phyloP scores from a whole-genome alignment of 192 early-diverging fungal species.

The Jimgerdemannia flammicorona region DNA sequence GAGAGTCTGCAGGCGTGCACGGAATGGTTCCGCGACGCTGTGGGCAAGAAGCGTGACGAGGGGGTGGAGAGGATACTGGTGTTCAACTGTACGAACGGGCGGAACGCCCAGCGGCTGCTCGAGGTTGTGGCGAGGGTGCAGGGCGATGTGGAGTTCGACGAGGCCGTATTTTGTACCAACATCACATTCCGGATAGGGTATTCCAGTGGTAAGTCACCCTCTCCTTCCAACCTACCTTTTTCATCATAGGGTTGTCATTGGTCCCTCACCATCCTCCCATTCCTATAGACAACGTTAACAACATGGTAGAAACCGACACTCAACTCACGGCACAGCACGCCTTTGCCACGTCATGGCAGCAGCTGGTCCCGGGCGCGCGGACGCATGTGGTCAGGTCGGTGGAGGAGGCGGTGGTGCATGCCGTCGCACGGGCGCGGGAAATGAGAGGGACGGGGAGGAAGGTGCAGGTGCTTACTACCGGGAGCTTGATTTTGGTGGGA shows the following conservation, averaged over 20 bases:
- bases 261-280: background rate
- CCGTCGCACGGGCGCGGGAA: conserved; percentile 50
- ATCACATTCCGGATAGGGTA: conserved; percentile 41
- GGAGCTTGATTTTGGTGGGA: conserved; percentile 91
- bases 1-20: conserved; percentile 75
- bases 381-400: conserved; percentile 41
- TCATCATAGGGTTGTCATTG: background rate
- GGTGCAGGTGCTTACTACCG: conserved; percentile 79
- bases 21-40: conserved; percentile 42
- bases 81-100: conserved; percentile 85
- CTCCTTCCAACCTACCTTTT: conserved; percentile 7
- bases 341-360: conserved; percentile 53
- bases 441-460: conserved; percentile 5
- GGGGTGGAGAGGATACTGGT: conserved; percentile 57
- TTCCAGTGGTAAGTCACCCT: conserved; percentile 20
- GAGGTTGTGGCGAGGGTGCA: conserved; percentile 50
- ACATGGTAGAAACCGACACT: conserved; percentile 57
- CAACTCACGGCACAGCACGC: conserved; percentile 59
- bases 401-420: conserved; percentile 69
- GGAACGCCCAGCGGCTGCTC: conserved; percentile 65
- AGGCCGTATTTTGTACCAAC: conserved; percentile 83
- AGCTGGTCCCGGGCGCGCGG: conserved; percentile 22
- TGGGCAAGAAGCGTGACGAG: conserved; percentile 3
- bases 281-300: conserved; percentile 63
- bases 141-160: conserved; percentile 42